Conservation (phyloP, 2,329 filamentous ascomycete genomes). For the Fusarium tricinctum region DNA sequence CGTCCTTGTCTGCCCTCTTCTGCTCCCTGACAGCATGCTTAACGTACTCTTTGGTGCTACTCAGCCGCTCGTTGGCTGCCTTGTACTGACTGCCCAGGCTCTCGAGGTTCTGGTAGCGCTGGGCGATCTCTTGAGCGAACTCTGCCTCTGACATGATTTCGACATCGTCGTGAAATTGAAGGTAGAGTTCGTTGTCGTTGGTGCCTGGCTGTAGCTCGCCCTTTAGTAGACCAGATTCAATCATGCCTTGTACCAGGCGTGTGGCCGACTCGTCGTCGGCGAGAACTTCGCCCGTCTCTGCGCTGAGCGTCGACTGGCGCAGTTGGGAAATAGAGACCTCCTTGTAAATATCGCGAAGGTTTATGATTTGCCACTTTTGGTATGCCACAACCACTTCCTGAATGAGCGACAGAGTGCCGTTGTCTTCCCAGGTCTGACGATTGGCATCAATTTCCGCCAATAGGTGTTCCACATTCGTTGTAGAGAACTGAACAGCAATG, state of each 20-base stretch:
- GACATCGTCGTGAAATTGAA: constrained; percentile 64
- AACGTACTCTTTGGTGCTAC: constrained; percentile 69
- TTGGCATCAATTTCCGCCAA: constrained; percentile 74
- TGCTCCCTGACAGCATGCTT: constrained; percentile 62
- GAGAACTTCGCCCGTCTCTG: constrained; percentile 64
- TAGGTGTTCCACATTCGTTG: constrained; percentile 67
- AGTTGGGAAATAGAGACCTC: constrained; percentile 70
- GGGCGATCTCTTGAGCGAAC: constrained; percentile 63
- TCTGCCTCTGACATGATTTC: constrained; percentile 64
- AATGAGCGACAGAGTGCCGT: constrained; percentile 81
- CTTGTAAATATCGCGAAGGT: constrained; percentile 78
- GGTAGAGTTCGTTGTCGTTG: constrained; percentile 59
- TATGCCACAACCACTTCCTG: constrained; percentile 78
- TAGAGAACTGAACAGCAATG: constrained; percentile 77
- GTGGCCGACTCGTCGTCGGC: constrained; percentile 60
- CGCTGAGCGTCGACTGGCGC: constrained; percentile 65
- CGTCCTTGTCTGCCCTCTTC: constrained; percentile 62
- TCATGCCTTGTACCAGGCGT: constrained; percentile 67
- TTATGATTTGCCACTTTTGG: constrained; percentile 80
- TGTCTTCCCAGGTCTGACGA: constrained; percentile 71
- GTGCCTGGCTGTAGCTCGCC: constrained; percentile 65
- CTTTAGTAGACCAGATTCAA: constrained; percentile 65
- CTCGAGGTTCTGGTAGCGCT: constrained; percentile 59
- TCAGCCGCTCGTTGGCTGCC: constrained; percentile 67
- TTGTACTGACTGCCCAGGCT: constrained; percentile 63